Evolutionary conservation across 192 early-diverging fungal genomes (phyloP).

Genomic region (Coemansia sp.): DNA sequence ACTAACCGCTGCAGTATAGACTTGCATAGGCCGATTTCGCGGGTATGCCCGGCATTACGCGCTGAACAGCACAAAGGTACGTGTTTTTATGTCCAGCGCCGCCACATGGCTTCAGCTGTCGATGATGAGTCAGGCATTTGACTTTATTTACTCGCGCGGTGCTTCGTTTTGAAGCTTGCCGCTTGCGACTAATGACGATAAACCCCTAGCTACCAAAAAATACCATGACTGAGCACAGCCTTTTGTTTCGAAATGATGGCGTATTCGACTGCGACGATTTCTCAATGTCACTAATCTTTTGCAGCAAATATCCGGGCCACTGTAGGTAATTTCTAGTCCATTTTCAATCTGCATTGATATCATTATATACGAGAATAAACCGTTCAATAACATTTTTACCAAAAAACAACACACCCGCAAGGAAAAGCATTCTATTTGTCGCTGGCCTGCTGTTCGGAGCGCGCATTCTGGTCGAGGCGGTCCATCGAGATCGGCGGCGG

Average conservation of each 20-base stretch:
- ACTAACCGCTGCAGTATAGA: no score
- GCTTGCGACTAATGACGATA: background rate
- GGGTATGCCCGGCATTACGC: no score
- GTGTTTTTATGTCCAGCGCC: no score
- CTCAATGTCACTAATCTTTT: no score
- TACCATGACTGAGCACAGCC: background rate
- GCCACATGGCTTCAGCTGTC: background rate
- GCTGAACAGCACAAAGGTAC: no score
- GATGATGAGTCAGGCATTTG: constrained; percentile 8
- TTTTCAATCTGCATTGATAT: no score
- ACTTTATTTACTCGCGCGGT: constrained; percentile 4
- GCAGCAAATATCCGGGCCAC: no score
- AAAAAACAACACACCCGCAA: background rate
- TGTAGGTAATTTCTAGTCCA: no score
- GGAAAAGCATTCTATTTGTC: constrained; percentile 17
- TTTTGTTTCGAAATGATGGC: no score
- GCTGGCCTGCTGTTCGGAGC: background rate
- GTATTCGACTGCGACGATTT: no score
- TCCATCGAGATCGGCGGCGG: constrained; percentile 51
- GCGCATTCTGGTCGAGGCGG: constrained; percentile 15
- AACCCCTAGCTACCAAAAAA: constrained; percentile 3
- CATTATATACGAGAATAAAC: background rate
- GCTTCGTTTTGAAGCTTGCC: constrained; percentile 4
- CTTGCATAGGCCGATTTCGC: no score
- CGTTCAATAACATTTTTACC: background rate